Base-by-base conservation (phyloP, 1,284 basidiomycete genomes). In the Papiliotrema terrestris region DNA sequence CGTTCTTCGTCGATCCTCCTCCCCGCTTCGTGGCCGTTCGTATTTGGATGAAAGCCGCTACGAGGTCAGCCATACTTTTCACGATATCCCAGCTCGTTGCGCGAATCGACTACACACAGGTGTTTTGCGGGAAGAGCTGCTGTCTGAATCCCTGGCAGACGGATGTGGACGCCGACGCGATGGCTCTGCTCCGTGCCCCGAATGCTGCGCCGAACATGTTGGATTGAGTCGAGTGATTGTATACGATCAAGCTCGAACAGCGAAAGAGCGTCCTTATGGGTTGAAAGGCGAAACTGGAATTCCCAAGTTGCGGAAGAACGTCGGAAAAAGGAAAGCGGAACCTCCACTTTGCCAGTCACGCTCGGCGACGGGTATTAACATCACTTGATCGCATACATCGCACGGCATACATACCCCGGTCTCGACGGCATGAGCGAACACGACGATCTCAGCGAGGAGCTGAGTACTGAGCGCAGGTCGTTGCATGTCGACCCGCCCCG, bases 21-120 rank as follows among this genome's bases (percentile, higher is more conserved):
- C 91, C 92, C 51, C 90, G 86, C 78, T 97, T 97, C 52, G 94
- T 96, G 44, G 93, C 91, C 22, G 88, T 94, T 74, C 93, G 86
- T 53, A 94, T 80, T 55, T 92, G 84, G 4, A 61, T 54, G 38
- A 63, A 58, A 32, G 61, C 45, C 29, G 48, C 47, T 57, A 23
- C 23, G 19, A 11, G 35, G 20, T 52, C 15, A 35, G 13, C 49
- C 49, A 52, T 23, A 35, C 32, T 45, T 41, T 15, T 44, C 23
- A 19, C 45, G 15, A 19, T 29, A 26, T 8, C 43, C 5, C 9
- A 22, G 3, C 23, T 17, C 20, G 17, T 45, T 8, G 23, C 20
- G 23, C n/a, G 8, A 8, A 5, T 5, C 23, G 8, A 8, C 23
- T 22, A 52, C 51, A 5, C 22, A 52, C 51, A n/a, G 11, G 51